Evolutionary conservation across 495 filamentous ascomycete species (phyloP).

Genomic region (Talaromyces thailandensis): DNA sequence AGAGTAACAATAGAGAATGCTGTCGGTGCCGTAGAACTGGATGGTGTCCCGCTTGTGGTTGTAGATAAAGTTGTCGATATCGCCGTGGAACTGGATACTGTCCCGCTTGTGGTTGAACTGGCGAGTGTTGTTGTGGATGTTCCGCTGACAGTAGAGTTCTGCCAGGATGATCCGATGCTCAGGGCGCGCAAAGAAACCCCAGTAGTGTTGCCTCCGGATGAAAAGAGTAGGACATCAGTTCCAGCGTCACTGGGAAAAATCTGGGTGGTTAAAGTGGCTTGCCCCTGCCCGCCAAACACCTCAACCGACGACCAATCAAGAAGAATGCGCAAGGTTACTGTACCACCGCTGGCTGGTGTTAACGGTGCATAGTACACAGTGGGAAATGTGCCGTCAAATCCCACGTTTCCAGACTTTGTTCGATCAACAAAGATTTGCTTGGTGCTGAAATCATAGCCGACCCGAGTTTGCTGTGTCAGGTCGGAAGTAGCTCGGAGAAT

Average conservation of each 20-base stretch:
- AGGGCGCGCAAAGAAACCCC: background rate
- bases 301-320: constrained; percentile 30
- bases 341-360: constrained; percentile 8
- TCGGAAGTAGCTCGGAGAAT: constrained; percentile 14
- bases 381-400: constrained; percentile 21
- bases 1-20: too few species aligned
- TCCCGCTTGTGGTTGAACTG: too few species aligned
- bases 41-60: too few species aligned
- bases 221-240: background rate
- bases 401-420: constrained; percentile 14
- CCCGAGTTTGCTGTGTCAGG: constrained; percentile 29
- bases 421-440: constrained; percentile 24
- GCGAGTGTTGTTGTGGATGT: too few species aligned
- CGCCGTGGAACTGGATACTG: too few species aligned
- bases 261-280: constrained; percentile 24
- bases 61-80: too few species aligned
- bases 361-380: constrained; percentile 18
- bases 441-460: constrained; percentile 36
- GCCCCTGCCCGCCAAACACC: constrained; percentile 24
- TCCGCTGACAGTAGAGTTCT: too few species aligned
- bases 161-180: background rate
- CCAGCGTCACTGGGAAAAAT: constrained; percentile 21
- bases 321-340: constrained; percentile 16
- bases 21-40: too few species aligned
- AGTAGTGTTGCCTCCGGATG: background rate